Conservation (phyloP, 148 eudicot species). For the Silene conica region DNA sequence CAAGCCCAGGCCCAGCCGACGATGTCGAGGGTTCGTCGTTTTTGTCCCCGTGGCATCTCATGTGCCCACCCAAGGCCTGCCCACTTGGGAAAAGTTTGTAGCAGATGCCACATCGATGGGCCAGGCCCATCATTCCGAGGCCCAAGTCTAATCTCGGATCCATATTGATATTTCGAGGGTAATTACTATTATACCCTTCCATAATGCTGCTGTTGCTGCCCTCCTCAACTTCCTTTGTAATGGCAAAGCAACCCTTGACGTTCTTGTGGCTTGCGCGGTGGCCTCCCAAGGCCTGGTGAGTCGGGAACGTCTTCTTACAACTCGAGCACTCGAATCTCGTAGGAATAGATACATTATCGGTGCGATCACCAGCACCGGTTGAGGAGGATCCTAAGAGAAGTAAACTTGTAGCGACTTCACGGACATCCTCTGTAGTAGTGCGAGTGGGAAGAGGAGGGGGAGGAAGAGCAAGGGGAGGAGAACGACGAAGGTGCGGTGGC, state of each 20-base stretch:
- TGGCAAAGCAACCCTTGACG: slow-evolving; percentile 86
- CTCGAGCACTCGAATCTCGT: slow-evolving; percentile 64
- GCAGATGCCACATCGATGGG: slow-evolving; percentile 58
- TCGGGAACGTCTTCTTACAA: slow-evolving; percentile 79
- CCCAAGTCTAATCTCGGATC: neutral
- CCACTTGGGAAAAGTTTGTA: slow-evolving; percentile 65
- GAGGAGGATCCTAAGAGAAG: slow-evolving; percentile 41
- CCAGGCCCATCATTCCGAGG: slow-evolving; percentile 14
- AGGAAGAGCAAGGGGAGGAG: neutral
- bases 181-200: slow-evolving; percentile 13
- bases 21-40: slow-evolving; percentile 24
- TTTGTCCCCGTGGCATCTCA: slow-evolving; percentile 84
- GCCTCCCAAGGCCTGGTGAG: slow-evolving; percentile 90
- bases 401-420: slow-evolving; percentile 53
- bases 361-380: neutral
- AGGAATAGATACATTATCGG: neutral
- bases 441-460: neutral
- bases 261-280: slow-evolving; percentile 91
- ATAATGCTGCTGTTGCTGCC: neutral
- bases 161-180: neutral
- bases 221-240: slow-evolving; percentile 1
- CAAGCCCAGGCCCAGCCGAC: slow-evolving; percentile 10
- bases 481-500: slow-evolving; percentile 45
- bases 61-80: slow-evolving; percentile 85
- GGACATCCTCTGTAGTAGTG: slow-evolving; percentile 40